Evolutionary conservation across 2,329 filamentous ascomycete genomes (phyloP), one percentile per base, ranked within the genome.

Genomic region (Scedosporium boydii): DNA sequence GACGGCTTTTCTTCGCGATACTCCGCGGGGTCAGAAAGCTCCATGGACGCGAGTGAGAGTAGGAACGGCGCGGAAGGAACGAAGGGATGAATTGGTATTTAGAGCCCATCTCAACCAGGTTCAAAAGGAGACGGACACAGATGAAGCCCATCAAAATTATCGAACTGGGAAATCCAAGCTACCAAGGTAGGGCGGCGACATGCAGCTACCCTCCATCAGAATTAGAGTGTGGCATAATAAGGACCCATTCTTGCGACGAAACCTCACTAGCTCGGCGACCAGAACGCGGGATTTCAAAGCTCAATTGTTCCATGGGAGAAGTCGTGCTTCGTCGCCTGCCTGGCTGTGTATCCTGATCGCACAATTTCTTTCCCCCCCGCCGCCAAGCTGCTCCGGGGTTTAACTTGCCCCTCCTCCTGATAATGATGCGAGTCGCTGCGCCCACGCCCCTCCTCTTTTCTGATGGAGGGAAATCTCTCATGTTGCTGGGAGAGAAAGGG

Each of bases 251-350:
- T 55, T 27, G n/a, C 21, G 12, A 55, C 21, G 23, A 55, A 55
- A 55, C 18, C 12, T 23, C 12, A 21, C 51, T 55, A 55, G 51
- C 51, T 55, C 18, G 51, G 51, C 16, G 44, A 21, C 44, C 44
- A 48, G n/a, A 48, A 21, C 44, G 51, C 51, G 51, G 51, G 51
- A 55, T 55, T 55, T 55, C 51, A 55, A 55, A 55, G 51, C 51
- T 55, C 51, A 27, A 38, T 38, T 38, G 34, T 38, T 38, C 34
- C 12, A 38, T 38, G 34, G 34, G 34, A 38, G 34, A 12, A 38
- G 34, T 38, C 34, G 34, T 38, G 34, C 34, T 38, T 38, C 44
- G 21, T 48, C 14, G 44, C 44, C 44, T 48, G 10, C 10, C 4
- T 10, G 34, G 34, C 34, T 38, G 34, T 9, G 34, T 48, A 7